Evolutionary conservation across 176 grass and related monocot genomes (phyloP).

Genomic region (Triticum turgidum): DNA sequence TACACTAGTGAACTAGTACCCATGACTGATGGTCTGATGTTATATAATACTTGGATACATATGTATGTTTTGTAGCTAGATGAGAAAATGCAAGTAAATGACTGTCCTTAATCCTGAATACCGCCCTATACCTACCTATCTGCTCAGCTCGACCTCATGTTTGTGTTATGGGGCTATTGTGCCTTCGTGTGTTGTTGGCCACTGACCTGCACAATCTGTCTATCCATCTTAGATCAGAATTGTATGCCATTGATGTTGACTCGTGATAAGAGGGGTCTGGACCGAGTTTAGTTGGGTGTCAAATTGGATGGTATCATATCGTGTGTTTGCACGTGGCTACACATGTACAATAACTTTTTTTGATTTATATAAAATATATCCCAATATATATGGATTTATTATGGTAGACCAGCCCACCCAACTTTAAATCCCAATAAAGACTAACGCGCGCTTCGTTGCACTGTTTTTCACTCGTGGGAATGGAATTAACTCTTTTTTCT

Average conservation of each 20-base stretch:
- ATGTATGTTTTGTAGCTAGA: background rate
- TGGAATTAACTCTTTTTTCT: no score
- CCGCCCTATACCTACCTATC: background rate
- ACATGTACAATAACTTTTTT: no score
- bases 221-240: background rate
- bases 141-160: background rate
- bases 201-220: conserved; percentile 7
- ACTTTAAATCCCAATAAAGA: no score
- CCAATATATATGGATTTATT: no score
- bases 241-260: background rate
- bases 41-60: background rate
- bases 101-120: background rate
- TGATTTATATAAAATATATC: no score
- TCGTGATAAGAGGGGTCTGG: background rate
- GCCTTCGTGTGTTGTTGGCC: background rate
- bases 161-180: background rate
- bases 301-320: background rate
- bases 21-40: background rate
- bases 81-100: background rate
- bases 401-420: no score
- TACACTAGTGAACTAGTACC: background rate
- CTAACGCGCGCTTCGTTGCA: no score
- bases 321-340: no score
- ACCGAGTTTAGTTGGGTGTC: background rate
- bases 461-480: no score